Evolutionary conservation across 371 early-diverging fungal species (phyloP).

Genomic region (Umbelopsis sp.): DNA sequence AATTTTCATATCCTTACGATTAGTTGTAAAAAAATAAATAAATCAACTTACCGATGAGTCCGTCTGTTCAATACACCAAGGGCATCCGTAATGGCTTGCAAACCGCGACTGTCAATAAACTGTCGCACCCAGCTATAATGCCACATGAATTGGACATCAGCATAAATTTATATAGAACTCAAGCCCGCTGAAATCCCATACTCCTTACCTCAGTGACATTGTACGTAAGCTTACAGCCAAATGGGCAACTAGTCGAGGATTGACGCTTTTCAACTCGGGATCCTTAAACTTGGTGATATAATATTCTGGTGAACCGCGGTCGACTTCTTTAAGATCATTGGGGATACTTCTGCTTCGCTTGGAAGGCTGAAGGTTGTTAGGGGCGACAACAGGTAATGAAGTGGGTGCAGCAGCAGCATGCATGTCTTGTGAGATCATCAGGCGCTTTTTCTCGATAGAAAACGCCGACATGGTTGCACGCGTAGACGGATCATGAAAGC

Average conservation of each 20-base stretch:
- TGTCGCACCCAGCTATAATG: slow-evolving; percentile 57
- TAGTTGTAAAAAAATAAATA: slow-evolving; percentile 16
- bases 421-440: slow-evolving; percentile 57
- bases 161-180: slow-evolving; percentile 5
- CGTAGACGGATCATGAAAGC: slow-evolving; percentile 45
- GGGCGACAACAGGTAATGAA: slow-evolving; percentile 20
- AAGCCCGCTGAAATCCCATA: slow-evolving; percentile 8
- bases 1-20: slow-evolving; percentile 12
- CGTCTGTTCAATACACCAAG: slow-evolving; percentile 61
- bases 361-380: slow-evolving; percentile 18
- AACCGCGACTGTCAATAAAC: slow-evolving; percentile 74
- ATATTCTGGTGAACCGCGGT: slow-evolving; percentile 64
- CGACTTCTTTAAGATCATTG: slow-evolving; percentile 43
- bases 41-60: slow-evolving; percentile 42
- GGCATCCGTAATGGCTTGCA: slow-evolving; percentile 67
- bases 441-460: slow-evolving; percentile 49
- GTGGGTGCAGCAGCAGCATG: slow-evolving; percentile 33
- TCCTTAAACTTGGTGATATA: slow-evolving; percentile 62
- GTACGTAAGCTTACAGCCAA: slow-evolving; percentile 71
- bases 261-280: slow-evolving; percentile 55
- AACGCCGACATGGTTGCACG: slow-evolving; percentile 44
- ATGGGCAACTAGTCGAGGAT: slow-evolving; percentile 58
- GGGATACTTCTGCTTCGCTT: slow-evolving; percentile 34
- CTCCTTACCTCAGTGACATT: slow-evolving; percentile 70
- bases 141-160: slow-evolving; percentile 22